Evolutionary conservation across 2,329 filamentous ascomycete species (phyloP), one percentile per base, ranked within the genome.

Genomic region (Fusarium sororula): DNA sequence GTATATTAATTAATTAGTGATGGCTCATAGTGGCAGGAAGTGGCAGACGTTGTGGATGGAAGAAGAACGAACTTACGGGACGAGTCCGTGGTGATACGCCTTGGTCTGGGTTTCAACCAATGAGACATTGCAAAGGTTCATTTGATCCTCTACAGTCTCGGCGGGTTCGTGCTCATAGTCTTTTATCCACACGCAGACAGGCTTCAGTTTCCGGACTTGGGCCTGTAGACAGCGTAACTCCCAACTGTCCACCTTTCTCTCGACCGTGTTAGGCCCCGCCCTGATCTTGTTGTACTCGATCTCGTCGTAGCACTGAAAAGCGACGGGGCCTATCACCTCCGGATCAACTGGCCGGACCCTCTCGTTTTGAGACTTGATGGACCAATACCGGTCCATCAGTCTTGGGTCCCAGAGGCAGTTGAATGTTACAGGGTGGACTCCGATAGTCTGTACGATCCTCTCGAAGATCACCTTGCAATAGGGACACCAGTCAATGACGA

Each of bases 401-500:
- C 44, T 41, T n/a, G 39, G 28, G 39, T 66, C 62, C 64, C 64
- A 67, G 45, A 67, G 18, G 20, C 22, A 28, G 28, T n/a, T 41
- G 47, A 53, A 67, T 5, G 38, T n/a, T 13, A 24, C 38, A 8
- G 62, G 64, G 11, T 66, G 26, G 20, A 20, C 13, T 17, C 35
- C 12, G 24, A 41, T 39, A 7, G 17, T 20, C n/a, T 10, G 5
- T 11, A 67, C 39, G 26, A 67, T 26, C 6, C 37, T 39, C 7
- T 26, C 22, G 22, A 67, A 66, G 17, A 11, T 45, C 20, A 18
- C n/a, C 28, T 30, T 67, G 32, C 64, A 67, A 5, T 22, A 9
- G 6, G 45, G 62, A 12, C 62, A 67, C 64, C 64, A 67, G 44
- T 66, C 64, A n/a, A 67, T 48, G 38, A 37, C 17, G 13, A 66